phyloP scores from a whole-genome alignment of 805 yeast species.

The Isabelozyma heimii region DNA sequence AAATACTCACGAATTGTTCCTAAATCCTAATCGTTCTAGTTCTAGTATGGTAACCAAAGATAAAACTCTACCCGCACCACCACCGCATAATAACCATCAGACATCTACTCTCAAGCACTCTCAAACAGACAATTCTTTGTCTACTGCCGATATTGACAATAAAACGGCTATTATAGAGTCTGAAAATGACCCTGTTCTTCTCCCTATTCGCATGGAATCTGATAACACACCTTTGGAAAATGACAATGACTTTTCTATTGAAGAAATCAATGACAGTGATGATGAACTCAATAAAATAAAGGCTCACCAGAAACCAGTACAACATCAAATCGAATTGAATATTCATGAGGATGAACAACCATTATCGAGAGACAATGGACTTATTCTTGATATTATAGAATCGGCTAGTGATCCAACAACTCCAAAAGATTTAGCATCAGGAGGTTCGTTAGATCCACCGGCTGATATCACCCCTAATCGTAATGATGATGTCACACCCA shows the following conservation, averaged over 20 bases:
- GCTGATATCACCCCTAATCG: constrained; percentile 6
- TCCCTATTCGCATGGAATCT: not conserved
- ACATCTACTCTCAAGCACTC: too few relatives aligned
- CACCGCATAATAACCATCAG: not conserved
- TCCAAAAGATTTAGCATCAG: constrained; percentile 7
- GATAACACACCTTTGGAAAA: not conserved
- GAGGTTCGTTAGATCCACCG: constrained; percentile 13
- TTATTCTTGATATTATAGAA: constrained; percentile 17
- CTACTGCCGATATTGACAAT: too few relatives aligned
- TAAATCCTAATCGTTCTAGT: constrained; percentile 4
- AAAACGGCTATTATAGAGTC: too few relatives aligned
- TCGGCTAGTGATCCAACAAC: constrained; percentile 16
- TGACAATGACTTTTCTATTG: constrained; percentile 29
- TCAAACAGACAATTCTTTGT: too few relatives aligned
- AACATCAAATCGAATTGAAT: not conserved
- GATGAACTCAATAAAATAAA: constrained; percentile 24
- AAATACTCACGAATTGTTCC: not conserved
- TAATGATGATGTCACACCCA: not conserved
- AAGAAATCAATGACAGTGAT: constrained; percentile 40
- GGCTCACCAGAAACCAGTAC: not conserved
- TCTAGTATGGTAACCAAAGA: constrained; percentile 8
- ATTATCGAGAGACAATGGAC: constrained; percentile 9
- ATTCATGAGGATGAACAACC: constrained; percentile 1
- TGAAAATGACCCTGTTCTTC: not conserved
- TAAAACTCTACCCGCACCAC: constrained; percentile 13